Evolutionary conservation across 78 protist genomes (phyloP).

Genomic region (Capsaspora owczarzaki): DNA sequence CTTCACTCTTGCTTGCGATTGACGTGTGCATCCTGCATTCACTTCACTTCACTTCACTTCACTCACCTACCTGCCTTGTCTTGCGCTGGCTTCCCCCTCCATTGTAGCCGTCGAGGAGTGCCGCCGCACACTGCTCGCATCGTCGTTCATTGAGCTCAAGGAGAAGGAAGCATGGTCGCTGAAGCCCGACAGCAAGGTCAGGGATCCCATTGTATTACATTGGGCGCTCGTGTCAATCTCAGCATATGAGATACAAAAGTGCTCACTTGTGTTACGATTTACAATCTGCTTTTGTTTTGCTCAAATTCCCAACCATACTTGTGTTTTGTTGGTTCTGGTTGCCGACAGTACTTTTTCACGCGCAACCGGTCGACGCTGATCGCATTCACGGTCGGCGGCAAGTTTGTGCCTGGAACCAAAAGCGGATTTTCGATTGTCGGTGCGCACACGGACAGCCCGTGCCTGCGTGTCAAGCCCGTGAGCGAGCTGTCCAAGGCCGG

Average conservation of each 20-base stretch:
- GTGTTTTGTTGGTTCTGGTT: not conserved
- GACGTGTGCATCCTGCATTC: not conserved
- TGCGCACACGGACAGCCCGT: constrained; percentile 84
- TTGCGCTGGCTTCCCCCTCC: not conserved
- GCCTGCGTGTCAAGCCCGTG: constrained; percentile 41
- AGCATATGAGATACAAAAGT: not conserved
- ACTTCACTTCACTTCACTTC: not conserved
- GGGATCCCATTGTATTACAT: not conserved
- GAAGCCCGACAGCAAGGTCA: constrained; percentile 1
- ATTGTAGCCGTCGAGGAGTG: constrained; percentile 7
- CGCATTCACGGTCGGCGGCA: constrained; percentile 84
- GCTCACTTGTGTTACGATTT: not conserved
- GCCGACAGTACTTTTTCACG: constrained; percentile 69
- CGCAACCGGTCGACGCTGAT: constrained; percentile 75
- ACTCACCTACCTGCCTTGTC: not conserved
- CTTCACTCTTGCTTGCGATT: not conserved
- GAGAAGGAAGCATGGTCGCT: constrained; percentile 10
- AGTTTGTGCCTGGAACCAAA: constrained; percentile 51
- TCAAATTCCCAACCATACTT: not conserved
- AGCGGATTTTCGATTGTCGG: constrained; percentile 63
- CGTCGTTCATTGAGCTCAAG: constrained; percentile 6
- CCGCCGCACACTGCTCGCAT: not conserved
- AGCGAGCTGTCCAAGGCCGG: constrained; percentile 32
- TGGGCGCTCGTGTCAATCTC: not conserved
- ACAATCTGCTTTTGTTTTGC: not conserved